Conservation (phyloP, 441 rosid genomes). For the Croton setiger region DNA sequence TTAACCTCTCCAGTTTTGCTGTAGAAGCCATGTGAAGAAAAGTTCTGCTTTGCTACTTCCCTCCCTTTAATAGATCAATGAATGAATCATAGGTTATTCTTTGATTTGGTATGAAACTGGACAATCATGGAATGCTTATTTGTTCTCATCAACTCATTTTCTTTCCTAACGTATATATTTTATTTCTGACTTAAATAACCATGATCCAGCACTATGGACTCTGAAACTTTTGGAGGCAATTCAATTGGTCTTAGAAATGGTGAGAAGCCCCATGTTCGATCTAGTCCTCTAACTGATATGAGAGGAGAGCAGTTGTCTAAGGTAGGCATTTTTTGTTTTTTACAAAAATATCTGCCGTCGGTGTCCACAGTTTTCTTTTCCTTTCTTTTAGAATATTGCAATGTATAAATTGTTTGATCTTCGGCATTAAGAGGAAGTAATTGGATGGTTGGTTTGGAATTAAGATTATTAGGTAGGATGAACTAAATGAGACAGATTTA, state of each 20-base stretch:
- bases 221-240: slow-evolving; percentile 23
- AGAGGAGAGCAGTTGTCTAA: slow-evolving; percentile 28
- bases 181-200: slow-evolving; percentile 17
- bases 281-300: slow-evolving; percentile 17
- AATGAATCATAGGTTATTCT: neutral
- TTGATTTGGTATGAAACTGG: neutral
- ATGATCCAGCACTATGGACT: slow-evolving; percentile 30
- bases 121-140: neutral
- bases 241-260: slow-evolving; percentile 28
- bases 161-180: slow-evolving; percentile 6
- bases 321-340: slow-evolving; percentile 33
- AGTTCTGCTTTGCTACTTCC: neutral
- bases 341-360: neutral
- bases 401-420: neutral
- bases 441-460: neutral
- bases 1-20: neutral
- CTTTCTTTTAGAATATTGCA: neutral
- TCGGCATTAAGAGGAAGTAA: neutral
- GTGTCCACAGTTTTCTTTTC: neutral
- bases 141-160: neutral
- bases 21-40: neutral
- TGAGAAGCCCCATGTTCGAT: slow-evolving; percentile 17
- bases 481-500: neutral
- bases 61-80: neutral
- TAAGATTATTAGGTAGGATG: neutral